phyloP scores from a whole-genome alignment of 352 stramenopile genomes.

The Phytophthora tubulina region DNA sequence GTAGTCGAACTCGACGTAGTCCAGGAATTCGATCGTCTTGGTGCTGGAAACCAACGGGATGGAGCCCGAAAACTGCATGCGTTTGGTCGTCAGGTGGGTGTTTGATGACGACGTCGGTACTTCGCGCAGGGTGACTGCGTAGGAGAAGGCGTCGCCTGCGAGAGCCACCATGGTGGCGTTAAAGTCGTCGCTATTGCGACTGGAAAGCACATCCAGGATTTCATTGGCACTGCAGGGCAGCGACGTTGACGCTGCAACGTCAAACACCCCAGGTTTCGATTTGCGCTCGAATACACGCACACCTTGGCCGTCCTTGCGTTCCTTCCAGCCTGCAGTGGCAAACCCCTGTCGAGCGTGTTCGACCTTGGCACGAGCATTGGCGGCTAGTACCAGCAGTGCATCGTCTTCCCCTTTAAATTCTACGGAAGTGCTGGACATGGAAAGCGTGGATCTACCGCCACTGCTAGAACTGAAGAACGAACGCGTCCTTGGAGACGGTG shows the following conservation, averaged over 20 bases:
- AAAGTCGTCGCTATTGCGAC: conserved; percentile 47
- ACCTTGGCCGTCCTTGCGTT: conserved; percentile 43
- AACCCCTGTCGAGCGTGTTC: conserved; percentile 24
- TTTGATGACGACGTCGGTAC: conserved; percentile 26
- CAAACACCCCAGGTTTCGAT: conserved; percentile 20
- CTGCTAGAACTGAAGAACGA: conserved; percentile 46
- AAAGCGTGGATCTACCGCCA: conserved; percentile 21
- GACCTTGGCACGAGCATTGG: conserved; percentile 25
- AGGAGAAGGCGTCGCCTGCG: conserved; percentile 44
- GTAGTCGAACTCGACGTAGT: conserved; percentile 42
- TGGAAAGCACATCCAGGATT: conserved; percentile 44
- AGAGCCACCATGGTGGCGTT: conserved; percentile 53
- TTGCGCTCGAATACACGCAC: conserved; percentile 45
- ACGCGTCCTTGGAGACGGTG: conserved; percentile 27
- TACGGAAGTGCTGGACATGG: conserved; percentile 18
- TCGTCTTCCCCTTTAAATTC: conserved; percentile 38
- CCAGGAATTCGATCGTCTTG: conserved; percentile 47
- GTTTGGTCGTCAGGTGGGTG: conserved; percentile 42
- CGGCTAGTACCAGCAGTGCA: conserved; percentile 31
- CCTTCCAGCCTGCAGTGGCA: conserved; percentile 36
- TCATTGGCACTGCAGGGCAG: conserved; percentile 45
- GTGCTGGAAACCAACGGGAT: conserved; percentile 42
- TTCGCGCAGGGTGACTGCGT: conserved; percentile 45
- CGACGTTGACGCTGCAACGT: conserved; percentile 30
- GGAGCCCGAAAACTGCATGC: conserved; percentile 37